Percentiles rank a stretch among this genome's conserved stretches.
phyloP scores from a whole-genome alignment of 2,329 filamentous ascomycete genomes.

The Tricladium varicosporioides region DNA sequence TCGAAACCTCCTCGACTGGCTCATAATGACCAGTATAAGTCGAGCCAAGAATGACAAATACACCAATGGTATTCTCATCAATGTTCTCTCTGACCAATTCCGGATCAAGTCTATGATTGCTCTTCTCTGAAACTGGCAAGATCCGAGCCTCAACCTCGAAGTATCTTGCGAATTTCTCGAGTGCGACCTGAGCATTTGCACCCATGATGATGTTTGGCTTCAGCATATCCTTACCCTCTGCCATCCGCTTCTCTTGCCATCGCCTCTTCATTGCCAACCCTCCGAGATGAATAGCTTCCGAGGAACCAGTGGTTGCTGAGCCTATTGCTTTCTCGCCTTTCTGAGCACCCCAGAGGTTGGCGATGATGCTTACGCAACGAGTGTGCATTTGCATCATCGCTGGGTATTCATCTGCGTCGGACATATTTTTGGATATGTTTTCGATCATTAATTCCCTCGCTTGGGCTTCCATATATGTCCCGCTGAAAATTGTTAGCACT shows the following conservation, averaged over 20 bases:
- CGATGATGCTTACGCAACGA: conserved; percentile 67
- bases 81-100: conserved; percentile 63
- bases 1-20: conserved; percentile 65
- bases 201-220: conserved; percentile 76
- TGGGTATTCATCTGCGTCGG: conserved; percentile 67
- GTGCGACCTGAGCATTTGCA: conserved; percentile 68
- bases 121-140: conserved; percentile 59
- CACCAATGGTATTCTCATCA: conserved; percentile 75
- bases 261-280: conserved; percentile 72
- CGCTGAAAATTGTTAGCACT: conserved; percentile 37
- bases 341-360: conserved; percentile 62
- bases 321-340: conserved; percentile 64
- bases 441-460: conserved; percentile 64
- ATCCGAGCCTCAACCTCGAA: conserved; percentile 71
- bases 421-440: conserved; percentile 69
- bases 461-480: conserved; percentile 69
- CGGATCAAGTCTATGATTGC: conserved; percentile 61
- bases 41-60: conserved; percentile 69
- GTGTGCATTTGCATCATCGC: conserved; percentile 60
- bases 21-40: conserved; percentile 76
- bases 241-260: conserved; percentile 64
- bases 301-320: conserved; percentile 68
- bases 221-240: conserved; percentile 58
- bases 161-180: conserved; percentile 72
- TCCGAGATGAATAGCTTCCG: conserved; percentile 68